Conservation (phyloP, 2,329 filamentous ascomycete species). For the Ceratocystis colombiana region DNA sequence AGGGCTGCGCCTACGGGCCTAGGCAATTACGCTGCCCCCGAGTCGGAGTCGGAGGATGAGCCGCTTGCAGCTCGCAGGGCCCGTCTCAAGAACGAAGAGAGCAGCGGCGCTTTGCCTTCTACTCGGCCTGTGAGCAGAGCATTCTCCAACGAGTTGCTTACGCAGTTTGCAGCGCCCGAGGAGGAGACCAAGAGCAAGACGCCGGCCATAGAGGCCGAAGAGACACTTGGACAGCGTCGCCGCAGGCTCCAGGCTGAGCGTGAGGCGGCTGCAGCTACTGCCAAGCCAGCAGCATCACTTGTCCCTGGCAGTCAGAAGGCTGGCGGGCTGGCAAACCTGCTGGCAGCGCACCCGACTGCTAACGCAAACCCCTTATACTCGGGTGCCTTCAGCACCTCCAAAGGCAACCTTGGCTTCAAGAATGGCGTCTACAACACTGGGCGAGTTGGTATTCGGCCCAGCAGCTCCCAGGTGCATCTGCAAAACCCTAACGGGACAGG, state of each 20-base stretch:
- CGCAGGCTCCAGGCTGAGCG: slow-evolving; percentile 60
- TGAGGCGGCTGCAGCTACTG: slow-evolving; percentile 52
- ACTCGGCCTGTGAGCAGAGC: slow-evolving; percentile 52
- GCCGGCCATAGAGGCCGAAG: slow-evolving; percentile 49
- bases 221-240: slow-evolving; percentile 69
- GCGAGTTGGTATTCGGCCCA: slow-evolving; percentile 32
- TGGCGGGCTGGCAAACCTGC: slow-evolving; percentile 49
- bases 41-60: slow-evolving; percentile 45
- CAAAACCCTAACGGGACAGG: not conserved
- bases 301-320: slow-evolving; percentile 31
- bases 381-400: slow-evolving; percentile 32
- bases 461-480: slow-evolving; percentile 14
- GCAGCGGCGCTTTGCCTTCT: slow-evolving; percentile 36
- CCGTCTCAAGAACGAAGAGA: slow-evolving; percentile 28
- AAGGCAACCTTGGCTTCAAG: slow-evolving; percentile 37
- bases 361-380: slow-evolving; percentile 27
- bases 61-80: slow-evolving; percentile 20
- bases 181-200: slow-evolving; percentile 19
- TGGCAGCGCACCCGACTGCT: slow-evolving; percentile 37
- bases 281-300: slow-evolving; percentile 33
- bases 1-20: slow-evolving; percentile 36
- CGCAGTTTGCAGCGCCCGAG: slow-evolving; percentile 41
- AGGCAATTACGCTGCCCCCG: slow-evolving; percentile 26
- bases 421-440: slow-evolving; percentile 48
- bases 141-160: slow-evolving; percentile 60